These are phyloP conservation scores for Trapa bicornis DNA, from an alignment of 345 rosid species.

Conservation along the genomic window DNA sequence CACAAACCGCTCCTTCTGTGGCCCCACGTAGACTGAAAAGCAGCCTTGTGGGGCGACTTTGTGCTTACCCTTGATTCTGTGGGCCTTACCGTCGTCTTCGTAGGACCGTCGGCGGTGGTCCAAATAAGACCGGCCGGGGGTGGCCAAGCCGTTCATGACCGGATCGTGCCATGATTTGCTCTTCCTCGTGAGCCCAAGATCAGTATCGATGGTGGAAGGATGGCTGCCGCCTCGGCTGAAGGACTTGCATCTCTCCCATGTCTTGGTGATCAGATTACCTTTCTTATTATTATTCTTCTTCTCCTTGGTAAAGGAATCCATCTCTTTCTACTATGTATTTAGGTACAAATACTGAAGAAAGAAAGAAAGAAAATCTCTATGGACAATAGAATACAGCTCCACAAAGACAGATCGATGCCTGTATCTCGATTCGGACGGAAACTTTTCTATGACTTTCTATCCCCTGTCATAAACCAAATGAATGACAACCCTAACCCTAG, in stretches of 20 bases:
- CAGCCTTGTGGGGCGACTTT: constrained; percentile 45
- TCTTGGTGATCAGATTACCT: constrained; percentile 32
- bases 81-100: background rate
- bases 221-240: constrained; percentile 12
- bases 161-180: constrained; percentile 39
- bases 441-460: constrained; percentile 4
- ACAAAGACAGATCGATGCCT: no score
- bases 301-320: constrained; percentile 18
- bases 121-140: background rate
- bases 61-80: constrained; percentile 4
- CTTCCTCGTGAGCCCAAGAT: constrained; percentile 15
- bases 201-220: background rate
- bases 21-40: constrained; percentile 58
- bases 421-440: background rate
- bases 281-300: constrained; percentile 19
- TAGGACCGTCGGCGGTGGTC: background rate
- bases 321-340: background rate
- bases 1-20: constrained; percentile 42
- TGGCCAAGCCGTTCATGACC: background rate
- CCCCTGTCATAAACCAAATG: constrained; percentile 31
- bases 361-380: no score
- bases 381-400: no score
- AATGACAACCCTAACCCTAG: constrained; percentile 23
- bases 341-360: no score
- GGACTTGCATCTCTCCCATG: constrained; percentile 54